phyloP scores from a whole-genome alignment of 177 flowering plant genomes.

The Vitis hybrid region DNA sequence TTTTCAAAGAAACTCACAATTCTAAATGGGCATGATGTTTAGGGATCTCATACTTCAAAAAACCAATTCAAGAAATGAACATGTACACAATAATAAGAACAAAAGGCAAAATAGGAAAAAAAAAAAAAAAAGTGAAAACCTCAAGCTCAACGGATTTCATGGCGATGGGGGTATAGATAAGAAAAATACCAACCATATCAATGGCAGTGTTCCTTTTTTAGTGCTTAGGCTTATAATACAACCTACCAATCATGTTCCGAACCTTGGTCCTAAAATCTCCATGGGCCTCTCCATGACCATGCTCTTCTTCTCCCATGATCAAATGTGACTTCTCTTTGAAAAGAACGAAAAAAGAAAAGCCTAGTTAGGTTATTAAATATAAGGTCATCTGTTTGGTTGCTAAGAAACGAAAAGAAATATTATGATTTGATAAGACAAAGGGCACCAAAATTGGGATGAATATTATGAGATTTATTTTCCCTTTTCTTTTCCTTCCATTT shows the following conservation, averaged over 20 bases:
- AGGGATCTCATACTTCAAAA: too few species aligned
- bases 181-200: slow-evolving; percentile 80
- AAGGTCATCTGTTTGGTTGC: too few species aligned
- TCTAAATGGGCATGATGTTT: too few species aligned
- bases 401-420: too few species aligned
- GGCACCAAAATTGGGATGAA: too few species aligned
- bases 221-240: slow-evolving; percentile 82
- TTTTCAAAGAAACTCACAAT: too few species aligned
- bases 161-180: slow-evolving; percentile 88
- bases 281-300: slow-evolving; percentile 41
- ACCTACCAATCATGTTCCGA: slow-evolving; percentile 91
- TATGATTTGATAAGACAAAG: too few species aligned
- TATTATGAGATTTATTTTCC: too few species aligned
- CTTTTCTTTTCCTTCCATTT: too few species aligned
- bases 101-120: neutral
- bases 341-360: too few species aligned
- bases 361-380: too few species aligned
- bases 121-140: slow-evolving; percentile 37
- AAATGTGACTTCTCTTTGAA: neutral
- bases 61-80: neutral
- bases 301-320: slow-evolving; percentile 47
- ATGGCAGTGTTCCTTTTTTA: slow-evolving; percentile 95
- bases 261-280: slow-evolving; percentile 87
- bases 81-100: neutral
- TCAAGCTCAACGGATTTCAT: slow-evolving; percentile 93